phyloP scores from a whole-genome alignment of 208 protist genomes.

The Trypanosomatidae sp. region DNA sequence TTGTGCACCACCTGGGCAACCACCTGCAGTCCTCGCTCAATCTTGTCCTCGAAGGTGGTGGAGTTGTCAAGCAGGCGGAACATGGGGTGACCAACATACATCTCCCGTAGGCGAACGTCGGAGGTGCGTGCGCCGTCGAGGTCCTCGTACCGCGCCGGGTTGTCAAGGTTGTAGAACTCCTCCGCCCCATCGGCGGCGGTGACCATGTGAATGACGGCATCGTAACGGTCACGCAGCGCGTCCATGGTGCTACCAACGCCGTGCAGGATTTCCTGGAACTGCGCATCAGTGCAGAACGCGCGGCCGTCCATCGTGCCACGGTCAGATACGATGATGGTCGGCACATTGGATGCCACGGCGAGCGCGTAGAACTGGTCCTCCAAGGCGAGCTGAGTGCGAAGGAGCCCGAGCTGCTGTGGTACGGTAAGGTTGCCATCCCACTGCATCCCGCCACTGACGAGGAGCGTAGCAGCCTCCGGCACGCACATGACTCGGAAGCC shows the following conservation, averaged over 20 bases:
- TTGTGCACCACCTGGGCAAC: slow-evolving; percentile 48
- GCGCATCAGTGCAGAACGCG: slow-evolving; percentile 69
- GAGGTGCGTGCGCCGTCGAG: slow-evolving; percentile 69
- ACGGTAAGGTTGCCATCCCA: slow-evolving; percentile 48
- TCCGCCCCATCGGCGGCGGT: slow-evolving; percentile 72
- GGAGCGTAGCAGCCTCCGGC: slow-evolving; percentile 79
- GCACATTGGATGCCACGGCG: slow-evolving; percentile 43
- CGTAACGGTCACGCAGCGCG: slow-evolving; percentile 79
- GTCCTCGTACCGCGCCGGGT: slow-evolving; percentile 75
- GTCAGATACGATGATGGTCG: slow-evolving; percentile 70
- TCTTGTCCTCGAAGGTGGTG: slow-evolving; percentile 71
- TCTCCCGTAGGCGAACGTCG: slow-evolving; percentile 78
- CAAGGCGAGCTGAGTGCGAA: slow-evolving; percentile 70
- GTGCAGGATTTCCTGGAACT: slow-evolving; percentile 55
- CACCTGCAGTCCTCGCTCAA: slow-evolving; percentile 68
- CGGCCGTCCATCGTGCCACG: slow-evolving; percentile 86
- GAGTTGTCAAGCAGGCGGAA: slow-evolving; percentile 79
- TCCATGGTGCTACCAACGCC: slow-evolving; percentile 46
- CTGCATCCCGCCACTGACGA: slow-evolving; percentile 73
- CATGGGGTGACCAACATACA: slow-evolving; percentile 76
- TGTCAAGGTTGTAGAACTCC: slow-evolving; percentile 81
- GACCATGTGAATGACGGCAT: slow-evolving; percentile 85
- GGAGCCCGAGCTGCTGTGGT: slow-evolving; percentile 63
- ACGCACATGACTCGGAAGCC: slow-evolving; percentile 79
- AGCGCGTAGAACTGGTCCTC: slow-evolving; percentile 79